Evolutionary conservation across 2,329 filamentous ascomycete species (phyloP).

Genomic region (Cyanodermella asteris): DNA sequence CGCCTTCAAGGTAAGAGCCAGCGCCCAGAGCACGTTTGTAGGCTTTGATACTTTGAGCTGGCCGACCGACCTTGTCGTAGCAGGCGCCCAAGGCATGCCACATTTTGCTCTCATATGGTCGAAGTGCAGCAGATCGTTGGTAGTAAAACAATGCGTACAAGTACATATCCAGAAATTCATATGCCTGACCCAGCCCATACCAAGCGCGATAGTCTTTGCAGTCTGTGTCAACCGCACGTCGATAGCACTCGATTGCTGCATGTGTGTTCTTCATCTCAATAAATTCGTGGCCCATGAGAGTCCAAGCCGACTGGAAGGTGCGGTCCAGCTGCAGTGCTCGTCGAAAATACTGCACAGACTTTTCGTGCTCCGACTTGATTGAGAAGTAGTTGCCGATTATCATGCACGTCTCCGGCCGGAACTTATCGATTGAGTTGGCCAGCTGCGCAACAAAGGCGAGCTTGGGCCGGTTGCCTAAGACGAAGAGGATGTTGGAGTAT

Average conservation of each 20-base stretch:
- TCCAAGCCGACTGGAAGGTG: conserved; percentile 86
- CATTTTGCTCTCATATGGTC: conserved; percentile 97
- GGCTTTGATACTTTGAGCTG: conserved; percentile 82
- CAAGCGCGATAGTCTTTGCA: conserved; percentile 90
- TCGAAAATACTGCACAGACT: conserved; percentile 93
- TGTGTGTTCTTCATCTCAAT: conserved; percentile 98
- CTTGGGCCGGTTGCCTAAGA: conserved; percentile 70
- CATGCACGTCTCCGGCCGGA: conserved; percentile 88
- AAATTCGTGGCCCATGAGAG: conserved; percentile 95
- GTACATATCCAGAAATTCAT: conserved; percentile 95
- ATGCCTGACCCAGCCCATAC: conserved; percentile 93
- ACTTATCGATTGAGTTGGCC: conserved; percentile 80
- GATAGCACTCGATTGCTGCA: conserved; percentile 89
- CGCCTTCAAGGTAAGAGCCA: conserved; percentile 58
- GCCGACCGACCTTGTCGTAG: conserved; percentile 68
- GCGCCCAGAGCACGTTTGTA: conserved; percentile 80
- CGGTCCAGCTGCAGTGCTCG: conserved; percentile 78
- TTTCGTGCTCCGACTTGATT: conserved; percentile 82
- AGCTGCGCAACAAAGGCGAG: conserved; percentile 82
- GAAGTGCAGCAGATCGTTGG: conserved; percentile 75
- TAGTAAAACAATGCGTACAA: conserved; percentile 96
- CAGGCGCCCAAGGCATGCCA: conserved; percentile 93
- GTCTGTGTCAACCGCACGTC: conserved; percentile 86
- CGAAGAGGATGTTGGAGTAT: conserved; percentile 94
- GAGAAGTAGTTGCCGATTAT: conserved; percentile 97